Evolutionary conservation across 1,139 yeast genomes (phyloP), one percentile per base, ranked within the genome.

Genomic region (Geotrichum phurueaensis): DNA sequence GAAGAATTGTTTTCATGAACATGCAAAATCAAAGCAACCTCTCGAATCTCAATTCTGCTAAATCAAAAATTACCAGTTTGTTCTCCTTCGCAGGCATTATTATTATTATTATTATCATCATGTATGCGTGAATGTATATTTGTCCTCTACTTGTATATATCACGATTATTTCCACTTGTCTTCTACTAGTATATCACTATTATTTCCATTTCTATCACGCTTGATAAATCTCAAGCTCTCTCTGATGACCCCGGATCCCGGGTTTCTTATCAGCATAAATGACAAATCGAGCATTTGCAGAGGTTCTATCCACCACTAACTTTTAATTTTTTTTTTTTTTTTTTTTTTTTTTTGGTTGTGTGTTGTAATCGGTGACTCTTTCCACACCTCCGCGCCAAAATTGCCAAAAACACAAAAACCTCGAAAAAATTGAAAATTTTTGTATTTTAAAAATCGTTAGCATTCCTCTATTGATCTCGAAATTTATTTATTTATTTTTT

Each of bases 351-450:
- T 25, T 25, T 25, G n/a, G n/a, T n/a, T n/a, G n/a, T n/a, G n/a
- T n/a, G n/a, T n/a, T 25, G 29, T 36, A 36, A 36, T 36, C 43
- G 18, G 43, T 36, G 43, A 36, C 43, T 36, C 43, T 36, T 36
- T 36, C 13, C 18, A n/a, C n/a, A n/a, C 18, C 3, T 5, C 18
- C 2, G 43, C 43, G 43, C 43, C 43, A 36, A 36, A 36, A 36
- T 36, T 36, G 2, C 18, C 43, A 27, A 27, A 27, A 27, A 27
- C 31, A 27, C 43, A 36, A 36, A 36, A 36, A 36, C 4, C 43
- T 36, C 53, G 53, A 20, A n/a, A 49, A 49, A 51, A 31, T 27
- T 51, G 53, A 51, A 51, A 51, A 51, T n/a, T 51, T 36, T 22
- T 18, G 27, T 33, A 27, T 33, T 33, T 27, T 25, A 51, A 51